A percentile compares a stretch with the other conserved stretches of the same genome.
Evolutionary conservation across 2,329 filamentous ascomycete species (phyloP).

Genomic region (Paraphaeosphaeria minitans): DNA sequence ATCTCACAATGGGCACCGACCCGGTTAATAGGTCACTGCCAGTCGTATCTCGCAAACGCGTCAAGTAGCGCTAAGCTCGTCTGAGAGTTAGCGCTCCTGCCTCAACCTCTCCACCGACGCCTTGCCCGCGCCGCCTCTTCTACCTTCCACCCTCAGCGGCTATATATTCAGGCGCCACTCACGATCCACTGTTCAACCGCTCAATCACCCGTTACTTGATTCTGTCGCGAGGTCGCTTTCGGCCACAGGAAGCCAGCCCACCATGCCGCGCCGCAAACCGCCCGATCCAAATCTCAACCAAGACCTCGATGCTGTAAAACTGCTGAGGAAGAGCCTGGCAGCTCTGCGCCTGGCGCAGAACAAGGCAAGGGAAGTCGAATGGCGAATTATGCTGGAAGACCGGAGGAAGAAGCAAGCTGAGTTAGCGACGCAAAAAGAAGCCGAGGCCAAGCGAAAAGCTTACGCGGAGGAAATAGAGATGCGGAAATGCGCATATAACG

Average conservation of each 20-base stretch:
- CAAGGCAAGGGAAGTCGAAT: not conserved
- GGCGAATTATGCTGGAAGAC: not conserved
- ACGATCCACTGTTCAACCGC: too few species aligned
- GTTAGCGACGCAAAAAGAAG: not conserved
- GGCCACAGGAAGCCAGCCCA: not conserved
- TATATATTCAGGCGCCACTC: too few species aligned
- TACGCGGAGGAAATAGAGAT: not conserved
- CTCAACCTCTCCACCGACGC: not conserved
- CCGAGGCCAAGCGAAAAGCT: not conserved
- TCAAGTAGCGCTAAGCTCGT: not conserved
- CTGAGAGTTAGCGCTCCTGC: not conserved
- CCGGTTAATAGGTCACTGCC: not conserved
- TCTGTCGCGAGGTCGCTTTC: too few species aligned
- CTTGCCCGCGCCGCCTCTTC: not conserved
- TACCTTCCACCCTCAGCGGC: not conserved
- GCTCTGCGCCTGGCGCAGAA: not conserved
- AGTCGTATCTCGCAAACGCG: not conserved
- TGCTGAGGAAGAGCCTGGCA: not conserved
- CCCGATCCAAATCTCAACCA: not conserved
- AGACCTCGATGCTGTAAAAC: not conserved
- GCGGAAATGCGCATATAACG: not conserved
- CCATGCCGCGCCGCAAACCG: not conserved
- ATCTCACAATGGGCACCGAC: too few species aligned
- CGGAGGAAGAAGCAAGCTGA: not conserved
- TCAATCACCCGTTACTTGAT: too few species aligned